Percentiles rank a stretch among this genome's conserved stretches.
Conservation (phyloP, 176 grass and related monocot species). For the Paspalum notatum region DNA sequence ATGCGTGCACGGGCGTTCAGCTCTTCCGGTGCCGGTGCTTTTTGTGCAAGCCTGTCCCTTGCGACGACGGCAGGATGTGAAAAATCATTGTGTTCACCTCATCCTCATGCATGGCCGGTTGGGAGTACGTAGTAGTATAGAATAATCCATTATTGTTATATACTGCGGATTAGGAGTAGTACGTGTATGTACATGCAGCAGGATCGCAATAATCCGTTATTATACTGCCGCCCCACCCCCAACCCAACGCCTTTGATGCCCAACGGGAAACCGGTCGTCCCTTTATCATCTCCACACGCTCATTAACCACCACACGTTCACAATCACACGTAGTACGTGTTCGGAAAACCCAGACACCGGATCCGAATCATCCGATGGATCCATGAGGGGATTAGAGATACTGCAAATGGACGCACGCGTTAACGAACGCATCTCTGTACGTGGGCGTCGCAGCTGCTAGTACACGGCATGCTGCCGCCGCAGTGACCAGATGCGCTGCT, state of each 20-base stretch:
- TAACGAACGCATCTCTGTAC: background rate
- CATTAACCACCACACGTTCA: background rate
- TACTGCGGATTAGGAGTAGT: too few relatives aligned
- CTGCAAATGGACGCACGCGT: background rate
- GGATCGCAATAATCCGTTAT: conserved; percentile 9
- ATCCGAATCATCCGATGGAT: too few relatives aligned
- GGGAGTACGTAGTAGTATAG: background rate
- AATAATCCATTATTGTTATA: too few relatives aligned
- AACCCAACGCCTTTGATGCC: background rate
- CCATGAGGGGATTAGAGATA: background rate
- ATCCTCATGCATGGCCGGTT: background rate
- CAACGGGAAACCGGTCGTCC: background rate
- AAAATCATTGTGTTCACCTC: background rate
- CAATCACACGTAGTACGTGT: too few relatives aligned
- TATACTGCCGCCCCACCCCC: background rate
- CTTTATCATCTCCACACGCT: too few relatives aligned
- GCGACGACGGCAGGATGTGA: background rate
- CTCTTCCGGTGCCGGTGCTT: conserved; percentile 1
- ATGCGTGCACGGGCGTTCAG: background rate
- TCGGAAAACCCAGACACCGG: too few relatives aligned
- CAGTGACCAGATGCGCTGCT: background rate
- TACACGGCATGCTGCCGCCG: background rate
- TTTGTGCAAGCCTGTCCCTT: background rate
- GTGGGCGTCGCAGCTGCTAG: background rate
- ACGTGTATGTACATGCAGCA: background rate